Conservation (phyloP, 257 asterid genomes). For the Prunella vulgaris region DNA sequence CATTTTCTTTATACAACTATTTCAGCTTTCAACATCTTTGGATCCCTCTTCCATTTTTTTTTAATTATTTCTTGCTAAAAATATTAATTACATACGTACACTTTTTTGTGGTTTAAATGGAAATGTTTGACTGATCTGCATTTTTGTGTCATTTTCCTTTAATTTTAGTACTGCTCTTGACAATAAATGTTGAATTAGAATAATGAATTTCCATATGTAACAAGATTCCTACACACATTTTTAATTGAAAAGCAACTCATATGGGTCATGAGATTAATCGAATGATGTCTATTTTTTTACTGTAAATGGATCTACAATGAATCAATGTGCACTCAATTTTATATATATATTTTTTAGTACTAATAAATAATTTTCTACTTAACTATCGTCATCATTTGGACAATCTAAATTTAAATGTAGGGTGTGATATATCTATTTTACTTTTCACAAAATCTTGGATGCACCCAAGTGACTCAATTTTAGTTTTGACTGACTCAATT, state of each 20-base stretch:
- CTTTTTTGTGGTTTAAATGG: constrained; percentile 26
- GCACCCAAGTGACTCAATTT: no score
- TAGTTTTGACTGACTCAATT: no score
- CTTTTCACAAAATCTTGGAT: no score
- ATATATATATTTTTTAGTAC: no score
- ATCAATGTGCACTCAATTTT: no score
- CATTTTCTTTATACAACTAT: not conserved
- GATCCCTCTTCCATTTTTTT: not conserved
- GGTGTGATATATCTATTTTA: no score
- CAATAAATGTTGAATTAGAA: not conserved
- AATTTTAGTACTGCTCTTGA: constrained; percentile 27
- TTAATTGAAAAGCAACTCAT: not conserved
- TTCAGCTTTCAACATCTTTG: constrained; percentile 5
- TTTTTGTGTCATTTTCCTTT: constrained; percentile 25
- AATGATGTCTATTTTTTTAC: no score
- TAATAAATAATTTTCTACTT: no score
- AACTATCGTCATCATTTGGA: no score
- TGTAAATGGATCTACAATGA: no score
- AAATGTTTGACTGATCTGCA: constrained; percentile 36
- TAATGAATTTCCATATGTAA: not conserved
- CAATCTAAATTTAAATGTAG: no score
- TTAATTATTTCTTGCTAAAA: constrained; percentile 26
- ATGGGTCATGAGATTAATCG: no score
- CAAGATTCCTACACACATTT: not conserved
- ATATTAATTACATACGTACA: constrained; percentile 22